Evolutionary conservation across 2,329 filamentous ascomycete species (phyloP).

Genomic region (Aspergillus clavatus): DNA sequence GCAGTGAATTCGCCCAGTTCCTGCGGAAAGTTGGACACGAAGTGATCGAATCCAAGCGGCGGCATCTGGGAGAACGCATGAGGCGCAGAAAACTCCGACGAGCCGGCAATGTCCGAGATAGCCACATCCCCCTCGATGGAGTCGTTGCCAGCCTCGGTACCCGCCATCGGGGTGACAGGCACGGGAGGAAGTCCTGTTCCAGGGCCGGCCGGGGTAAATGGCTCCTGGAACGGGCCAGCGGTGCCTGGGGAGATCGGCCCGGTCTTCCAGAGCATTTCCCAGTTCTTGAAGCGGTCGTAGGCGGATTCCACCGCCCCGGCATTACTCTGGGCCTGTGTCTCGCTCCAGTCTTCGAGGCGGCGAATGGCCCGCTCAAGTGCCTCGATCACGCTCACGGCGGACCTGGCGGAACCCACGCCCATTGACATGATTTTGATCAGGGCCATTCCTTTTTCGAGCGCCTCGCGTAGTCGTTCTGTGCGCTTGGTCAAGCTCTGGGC

Average conservation of each 20-base stretch:
- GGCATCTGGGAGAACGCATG: constrained; percentile 29
- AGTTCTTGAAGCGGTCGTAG: constrained; percentile 50
- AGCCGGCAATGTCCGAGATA: constrained; percentile 16
- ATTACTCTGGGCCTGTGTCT: constrained; percentile 28
- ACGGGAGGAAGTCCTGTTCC: constrained; percentile 11
- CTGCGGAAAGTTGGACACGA: constrained; percentile 39
- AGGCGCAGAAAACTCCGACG: constrained; percentile 26
- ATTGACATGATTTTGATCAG: constrained; percentile 52
- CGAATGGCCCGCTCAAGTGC: constrained; percentile 48
- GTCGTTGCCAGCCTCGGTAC: constrained; percentile 11
- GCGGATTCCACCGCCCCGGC: constrained; percentile 43
- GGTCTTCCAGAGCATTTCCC: constrained; percentile 48
- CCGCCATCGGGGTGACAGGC: constrained; percentile 21
- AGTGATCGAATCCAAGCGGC: constrained; percentile 36
- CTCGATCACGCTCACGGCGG: constrained; percentile 51
- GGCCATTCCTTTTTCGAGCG: constrained; percentile 47
- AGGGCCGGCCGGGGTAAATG: constrained; percentile 4
- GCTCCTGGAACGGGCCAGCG: constrained; percentile 21
- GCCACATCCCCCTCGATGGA: constrained; percentile 21
- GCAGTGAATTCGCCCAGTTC: constrained; percentile 38
- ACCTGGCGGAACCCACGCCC: constrained; percentile 50
- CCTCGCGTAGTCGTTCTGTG: constrained; percentile 42
- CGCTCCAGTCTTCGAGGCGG: constrained; percentile 44
- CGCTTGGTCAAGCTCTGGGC: constrained; percentile 39
- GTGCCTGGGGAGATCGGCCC: constrained; percentile 34